Evolutionary conservation across 2,329 filamentous ascomycete genomes (phyloP).

Genomic region (Epicoccum nigrum): DNA sequence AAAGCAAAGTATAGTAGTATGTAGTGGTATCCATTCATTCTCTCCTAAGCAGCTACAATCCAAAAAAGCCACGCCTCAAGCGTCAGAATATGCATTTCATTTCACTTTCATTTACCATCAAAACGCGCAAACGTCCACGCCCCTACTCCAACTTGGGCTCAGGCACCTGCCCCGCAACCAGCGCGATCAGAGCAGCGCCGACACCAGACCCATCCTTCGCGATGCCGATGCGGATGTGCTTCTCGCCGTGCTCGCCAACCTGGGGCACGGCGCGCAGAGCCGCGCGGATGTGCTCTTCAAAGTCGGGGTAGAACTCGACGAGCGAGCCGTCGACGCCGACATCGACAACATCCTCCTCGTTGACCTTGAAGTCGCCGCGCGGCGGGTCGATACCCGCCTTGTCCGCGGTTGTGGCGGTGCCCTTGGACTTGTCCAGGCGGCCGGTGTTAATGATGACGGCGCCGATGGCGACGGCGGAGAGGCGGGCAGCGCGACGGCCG

Average conservation of each 20-base stretch:
- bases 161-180: constrained; percentile 72
- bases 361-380: constrained; percentile 43
- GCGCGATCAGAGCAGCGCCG: constrained; percentile 92
- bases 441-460: constrained; percentile 83
- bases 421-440: constrained; percentile 59
- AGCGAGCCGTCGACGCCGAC: constrained; percentile 93
- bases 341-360: constrained; percentile 75
- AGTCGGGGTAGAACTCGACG: constrained; percentile 94
- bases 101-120: constrained; percentile 14
- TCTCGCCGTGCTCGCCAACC: constrained; percentile 78
- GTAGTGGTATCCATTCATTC: not conserved
- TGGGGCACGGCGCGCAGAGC: constrained; percentile 76
- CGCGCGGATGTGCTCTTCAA: constrained; percentile 86
- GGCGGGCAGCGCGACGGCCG: constrained; percentile 83
- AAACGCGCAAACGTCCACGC: not conserved
- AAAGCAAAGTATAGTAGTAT: no score
- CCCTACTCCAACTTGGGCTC: constrained; percentile 22
- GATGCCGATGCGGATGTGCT: constrained; percentile 89
- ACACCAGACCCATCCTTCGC: constrained; percentile 96
- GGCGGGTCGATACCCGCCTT: constrained; percentile 43
- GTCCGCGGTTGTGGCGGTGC: constrained; percentile 46
- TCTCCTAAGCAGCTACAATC: no score
- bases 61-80: constrained; percentile 4
- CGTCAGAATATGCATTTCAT: constrained; percentile 7
- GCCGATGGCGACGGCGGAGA: constrained; percentile 86